Percentiles rank a stretch among this genome's conserved stretches.
These are phyloP conservation scores for Fusarium pseudonygamai DNA, from an alignment of 2,329 filamentous ascomycete genomes.

Conservation along the genomic window DNA sequence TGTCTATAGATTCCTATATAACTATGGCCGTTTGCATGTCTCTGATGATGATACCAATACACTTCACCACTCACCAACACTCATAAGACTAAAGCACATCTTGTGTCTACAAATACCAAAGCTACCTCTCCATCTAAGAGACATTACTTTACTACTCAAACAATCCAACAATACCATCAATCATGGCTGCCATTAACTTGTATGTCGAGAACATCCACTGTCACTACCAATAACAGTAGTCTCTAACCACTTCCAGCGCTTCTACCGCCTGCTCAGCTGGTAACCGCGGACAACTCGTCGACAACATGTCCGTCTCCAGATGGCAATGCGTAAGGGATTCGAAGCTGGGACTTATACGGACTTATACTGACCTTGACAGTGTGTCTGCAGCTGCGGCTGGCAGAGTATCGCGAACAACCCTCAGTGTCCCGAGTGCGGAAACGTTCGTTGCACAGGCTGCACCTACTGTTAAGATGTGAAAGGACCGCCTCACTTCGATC, in stretches of 20 bases:
- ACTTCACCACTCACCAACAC: background rate
- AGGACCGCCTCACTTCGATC: fast-evolving
- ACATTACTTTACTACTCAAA: background rate
- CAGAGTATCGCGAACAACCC: background rate
- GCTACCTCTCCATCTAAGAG: background rate
- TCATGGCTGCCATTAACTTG: slow-evolving; percentile 6
- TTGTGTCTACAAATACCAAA: background rate
- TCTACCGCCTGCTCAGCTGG: background rate
- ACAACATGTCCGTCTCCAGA: background rate
- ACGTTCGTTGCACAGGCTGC: slow-evolving; percentile 33
- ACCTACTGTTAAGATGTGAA: slow-evolving; percentile 8
- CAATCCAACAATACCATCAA: background rate
- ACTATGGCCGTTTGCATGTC: background rate
- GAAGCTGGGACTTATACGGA: too few relatives aligned
- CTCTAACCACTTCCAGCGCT: background rate
- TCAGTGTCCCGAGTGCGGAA: background rate
- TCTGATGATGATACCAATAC: background rate
- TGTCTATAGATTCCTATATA: background rate
- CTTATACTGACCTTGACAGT: background rate
- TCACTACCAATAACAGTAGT: background rate
- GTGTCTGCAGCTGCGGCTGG: slow-evolving; percentile 3
- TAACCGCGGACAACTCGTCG: background rate
- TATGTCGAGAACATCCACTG: background rate
- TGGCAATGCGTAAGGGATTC: slow-evolving; percentile 9
- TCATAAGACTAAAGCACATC: background rate